phyloP scores from a whole-genome alignment of 768 basidiomycete species.

The Amanita muscaria region DNA sequence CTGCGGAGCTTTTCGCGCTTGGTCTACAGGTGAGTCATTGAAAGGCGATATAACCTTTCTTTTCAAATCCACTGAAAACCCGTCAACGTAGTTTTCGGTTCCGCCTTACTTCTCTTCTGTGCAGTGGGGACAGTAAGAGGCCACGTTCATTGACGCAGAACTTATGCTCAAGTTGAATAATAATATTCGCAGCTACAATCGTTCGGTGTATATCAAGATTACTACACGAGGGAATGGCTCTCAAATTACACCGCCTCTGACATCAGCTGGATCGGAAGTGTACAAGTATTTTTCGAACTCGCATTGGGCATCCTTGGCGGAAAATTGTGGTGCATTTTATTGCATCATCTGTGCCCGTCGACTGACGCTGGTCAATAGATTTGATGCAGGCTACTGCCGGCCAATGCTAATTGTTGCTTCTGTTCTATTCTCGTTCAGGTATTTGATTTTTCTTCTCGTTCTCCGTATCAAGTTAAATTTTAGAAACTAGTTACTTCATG shows the following conservation, averaged over 20 bases:
- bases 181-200: conserved; percentile 3
- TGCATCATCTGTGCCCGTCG: not conserved
- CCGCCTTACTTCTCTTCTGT: conserved; percentile 4
- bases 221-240: conserved; percentile 6
- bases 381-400: conserved; percentile 10
- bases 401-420: conserved; percentile 5
- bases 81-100: not conserved
- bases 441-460: too few species aligned
- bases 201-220: conserved; percentile 11
- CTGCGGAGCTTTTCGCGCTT: conserved; percentile 3
- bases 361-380: not conserved
- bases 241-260: conserved; percentile 8
- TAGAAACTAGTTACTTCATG: conserved; percentile 6
- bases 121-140: conserved; percentile 1
- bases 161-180: not conserved
- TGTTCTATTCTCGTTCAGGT: conserved; percentile 9
- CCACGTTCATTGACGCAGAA: not conserved
- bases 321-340: conserved; percentile 4
- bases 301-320: conserved; percentile 8
- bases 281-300: conserved; percentile 11
- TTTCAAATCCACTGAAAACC: not conserved
- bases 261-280: conserved; percentile 11
- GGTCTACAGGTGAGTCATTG: conserved; percentile 5
- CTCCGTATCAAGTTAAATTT: not conserved
- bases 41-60: not conserved